phyloP scores from a whole-genome alignment of 2,329 filamentous ascomycete species.

The Colletotrichum paranaense region DNA sequence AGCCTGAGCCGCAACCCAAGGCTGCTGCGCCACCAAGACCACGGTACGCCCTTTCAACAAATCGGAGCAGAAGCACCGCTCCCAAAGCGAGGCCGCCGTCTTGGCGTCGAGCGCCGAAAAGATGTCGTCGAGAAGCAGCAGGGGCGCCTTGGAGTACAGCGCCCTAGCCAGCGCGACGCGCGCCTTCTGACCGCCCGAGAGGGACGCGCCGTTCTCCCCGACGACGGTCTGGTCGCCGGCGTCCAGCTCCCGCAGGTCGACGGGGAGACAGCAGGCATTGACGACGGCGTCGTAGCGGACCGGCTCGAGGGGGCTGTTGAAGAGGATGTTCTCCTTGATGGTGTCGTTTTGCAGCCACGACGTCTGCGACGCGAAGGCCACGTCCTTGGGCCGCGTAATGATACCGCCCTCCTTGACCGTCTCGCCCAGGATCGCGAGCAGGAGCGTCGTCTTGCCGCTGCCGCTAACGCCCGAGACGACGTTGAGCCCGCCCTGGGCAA shows the following conservation, averaged over 20 bases:
- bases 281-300: conserved; percentile 66
- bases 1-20: conserved; percentile 63
- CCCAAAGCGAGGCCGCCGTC: conserved; percentile 66
- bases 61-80: conserved; percentile 67
- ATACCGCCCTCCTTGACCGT: conserved; percentile 60
- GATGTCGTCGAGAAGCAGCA: conserved; percentile 68
- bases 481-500: conserved; percentile 65
- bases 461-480: conserved; percentile 66
- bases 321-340: conserved; percentile 65
- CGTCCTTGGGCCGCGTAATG: conserved; percentile 61
- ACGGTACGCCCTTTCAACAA: conserved; percentile 64
- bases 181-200: conserved; percentile 68
- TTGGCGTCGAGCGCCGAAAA: conserved; percentile 70
- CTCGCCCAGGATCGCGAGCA: conserved; percentile 66
- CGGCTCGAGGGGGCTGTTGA: conserved; percentile 62
- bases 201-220: conserved; percentile 65
- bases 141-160: conserved; percentile 65
- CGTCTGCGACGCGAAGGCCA: conserved; percentile 68
- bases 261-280: conserved; percentile 63
- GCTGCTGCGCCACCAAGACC: conserved; percentile 67
- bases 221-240: conserved; percentile 63
- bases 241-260: conserved; percentile 63
- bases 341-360: conserved; percentile 69
- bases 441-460: conserved; percentile 67
- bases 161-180: conserved; percentile 67